These are phyloP conservation scores for Colletotrichum sp. DNA, from an alignment of 2,329 filamentous ascomycete species.

Conservation along the genomic window DNA sequence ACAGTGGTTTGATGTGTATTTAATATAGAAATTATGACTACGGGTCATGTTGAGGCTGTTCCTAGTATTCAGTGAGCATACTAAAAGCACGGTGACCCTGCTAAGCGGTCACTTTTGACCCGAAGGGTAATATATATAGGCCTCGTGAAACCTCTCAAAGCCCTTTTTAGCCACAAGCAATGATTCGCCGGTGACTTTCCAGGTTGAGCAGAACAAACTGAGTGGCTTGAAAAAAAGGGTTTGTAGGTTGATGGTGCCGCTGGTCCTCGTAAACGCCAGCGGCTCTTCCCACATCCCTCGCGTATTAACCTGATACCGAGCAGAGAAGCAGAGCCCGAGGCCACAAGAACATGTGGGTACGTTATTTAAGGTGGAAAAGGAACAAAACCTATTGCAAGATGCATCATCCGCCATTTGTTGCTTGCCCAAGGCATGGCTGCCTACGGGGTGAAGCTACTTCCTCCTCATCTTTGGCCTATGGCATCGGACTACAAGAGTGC, in stretches of 20 bases:
- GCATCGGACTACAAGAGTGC: not conserved
- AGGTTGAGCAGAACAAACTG: not conserved
- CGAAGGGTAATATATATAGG: not conserved
- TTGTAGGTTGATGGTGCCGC: not conserved
- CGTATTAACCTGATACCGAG: not conserved
- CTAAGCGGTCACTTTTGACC: too few relatives aligned
- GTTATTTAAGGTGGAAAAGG: not conserved
- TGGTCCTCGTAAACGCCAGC: not conserved
- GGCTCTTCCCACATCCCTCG: not conserved
- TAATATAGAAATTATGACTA: too few relatives aligned
- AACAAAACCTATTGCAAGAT: rapidly evolving
- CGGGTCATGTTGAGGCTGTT: too few relatives aligned
- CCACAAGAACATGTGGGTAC: not conserved
- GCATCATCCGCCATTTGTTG: not conserved
- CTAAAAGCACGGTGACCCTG: too few relatives aligned
- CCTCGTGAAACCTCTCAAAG: not conserved
- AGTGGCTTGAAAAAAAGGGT: not conserved
- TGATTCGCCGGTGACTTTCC: too few relatives aligned
- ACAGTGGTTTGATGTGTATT: too few relatives aligned
- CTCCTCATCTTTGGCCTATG: not conserved
- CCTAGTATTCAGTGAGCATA: too few relatives aligned
- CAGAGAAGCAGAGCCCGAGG: not conserved
- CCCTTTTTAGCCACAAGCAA: not conserved
- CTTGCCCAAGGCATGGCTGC: not conserved
- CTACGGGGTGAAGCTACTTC: not conserved